Evolutionary conservation across 1,284 basidiomycete species (phyloP).

Genomic region (Trichosporon faecale): DNA sequence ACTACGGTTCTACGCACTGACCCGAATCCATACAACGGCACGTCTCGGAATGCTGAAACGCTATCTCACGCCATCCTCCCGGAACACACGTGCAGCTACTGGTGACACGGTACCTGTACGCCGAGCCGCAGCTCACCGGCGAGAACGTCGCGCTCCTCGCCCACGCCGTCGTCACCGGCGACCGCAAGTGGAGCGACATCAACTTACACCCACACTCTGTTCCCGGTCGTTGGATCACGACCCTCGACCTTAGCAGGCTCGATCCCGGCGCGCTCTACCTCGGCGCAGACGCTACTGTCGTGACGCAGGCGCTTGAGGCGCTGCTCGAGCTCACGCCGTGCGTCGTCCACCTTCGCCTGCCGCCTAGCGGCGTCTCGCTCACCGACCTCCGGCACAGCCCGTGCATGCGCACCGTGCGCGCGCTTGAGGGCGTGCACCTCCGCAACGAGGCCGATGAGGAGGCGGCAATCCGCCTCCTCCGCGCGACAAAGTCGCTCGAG

Average conservation of each 20-base stretch:
- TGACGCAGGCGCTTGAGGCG: conserved; percentile 19
- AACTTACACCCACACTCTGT: conserved; percentile 75
- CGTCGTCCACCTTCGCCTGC: conserved; percentile 61
- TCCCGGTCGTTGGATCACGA: conserved; percentile 76
- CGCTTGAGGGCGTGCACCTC: conserved; percentile 60
- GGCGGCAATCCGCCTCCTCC: conserved; percentile 57
- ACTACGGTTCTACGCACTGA: neutral
- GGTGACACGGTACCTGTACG: conserved; percentile 65
- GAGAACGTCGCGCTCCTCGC: conserved; percentile 61
- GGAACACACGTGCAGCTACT: conserved; percentile 57
- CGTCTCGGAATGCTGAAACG: neutral
- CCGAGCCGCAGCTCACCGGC: conserved; percentile 57
- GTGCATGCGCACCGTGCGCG: conserved; percentile 53
- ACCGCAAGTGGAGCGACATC: conserved; percentile 78
- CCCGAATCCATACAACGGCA: neutral
- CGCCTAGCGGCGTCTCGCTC: conserved; percentile 57
- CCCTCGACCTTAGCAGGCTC: conserved; percentile 65
- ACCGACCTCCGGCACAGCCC: conserved; percentile 56
- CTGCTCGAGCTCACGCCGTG: conserved; percentile 70
- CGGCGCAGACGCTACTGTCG: conserved; percentile 60
- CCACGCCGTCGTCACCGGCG: conserved; percentile 59
- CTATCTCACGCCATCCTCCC: neutral
- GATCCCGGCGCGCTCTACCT: conserved; percentile 55
- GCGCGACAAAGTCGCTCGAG: conserved; percentile 61
- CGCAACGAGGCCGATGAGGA: conserved; percentile 43